Base-by-base conservation (phyloP, 129 eudicot species). In the Sambucus nigra region DNA sequence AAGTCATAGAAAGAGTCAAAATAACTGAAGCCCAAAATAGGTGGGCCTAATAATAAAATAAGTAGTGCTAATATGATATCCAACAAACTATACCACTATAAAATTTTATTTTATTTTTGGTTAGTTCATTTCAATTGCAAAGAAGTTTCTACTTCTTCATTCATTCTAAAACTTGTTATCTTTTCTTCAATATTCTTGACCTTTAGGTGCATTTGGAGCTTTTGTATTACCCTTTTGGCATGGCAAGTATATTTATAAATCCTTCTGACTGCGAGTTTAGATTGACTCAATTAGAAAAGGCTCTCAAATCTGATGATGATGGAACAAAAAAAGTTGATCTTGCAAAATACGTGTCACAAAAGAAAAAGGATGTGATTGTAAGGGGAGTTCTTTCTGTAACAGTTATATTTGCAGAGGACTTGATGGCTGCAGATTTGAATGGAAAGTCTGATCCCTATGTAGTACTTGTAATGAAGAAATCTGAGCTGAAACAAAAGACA, bases 351-450 rank as follows among this genome's bases (percentile, higher is more conserved):
- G 66, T 69, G 18, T 33, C 47, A 14, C 81, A 65, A 61, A 84
- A 53, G 81, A 91, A 64, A 53, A 80, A 60, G 56, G 98, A 81
- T 69, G 71, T 81, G 14, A 77, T 92, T 51, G 47, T 88, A 29
- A 86, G 99, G 82, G 99, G 99, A 53, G 99, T 92, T 62, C 94
- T 92, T 32, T 92, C 99, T 1, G 94, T 86, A 56, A 92, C 96
- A 24, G 82, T 92, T 12, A 59, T 86, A 56, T 79, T 86, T 0
- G 99, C 95, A 32, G 85, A 86, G 51, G 76, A 78, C 55, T 76
- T 92, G 67, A 95, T 96, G 0, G 87, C 78, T 14, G 72, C 66
- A 5, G 99, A 92, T 73, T 55, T 92, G 25, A 57, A 68, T 71
- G 99, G 99, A 51, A 92, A 92, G 70, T 79, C 96, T 26, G 99